Conservation (phyloP, 768 basidiomycete species). For the Pleurotus djamor region DNA sequence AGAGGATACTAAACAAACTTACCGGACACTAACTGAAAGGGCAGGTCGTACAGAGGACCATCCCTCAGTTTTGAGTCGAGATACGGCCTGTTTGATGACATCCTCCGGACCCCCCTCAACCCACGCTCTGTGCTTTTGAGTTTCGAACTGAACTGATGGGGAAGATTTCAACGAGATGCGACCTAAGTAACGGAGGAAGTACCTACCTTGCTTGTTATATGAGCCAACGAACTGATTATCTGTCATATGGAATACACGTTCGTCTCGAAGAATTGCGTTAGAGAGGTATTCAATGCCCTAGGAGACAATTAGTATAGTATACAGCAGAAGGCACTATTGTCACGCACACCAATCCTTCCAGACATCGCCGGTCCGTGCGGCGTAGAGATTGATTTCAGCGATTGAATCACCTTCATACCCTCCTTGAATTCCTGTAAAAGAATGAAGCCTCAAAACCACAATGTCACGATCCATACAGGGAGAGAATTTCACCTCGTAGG, state of each 20-base stretch:
- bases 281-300: constrained; percentile 28
- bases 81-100: not conserved
- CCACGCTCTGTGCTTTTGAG: not conserved
- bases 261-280: constrained; percentile 36
- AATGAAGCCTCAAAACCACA: not conserved
- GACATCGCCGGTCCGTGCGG: not conserved
- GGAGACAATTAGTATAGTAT: not conserved
- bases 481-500: constrained; percentile 22
- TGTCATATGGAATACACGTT: not conserved
- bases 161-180: not conserved
- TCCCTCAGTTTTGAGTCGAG: not conserved
- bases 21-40: constrained; percentile 2
- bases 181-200: too few relatives aligned
- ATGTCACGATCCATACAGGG: not conserved
- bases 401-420: constrained; percentile 23
- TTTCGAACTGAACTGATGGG: not conserved
- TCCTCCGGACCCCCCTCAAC: not conserved
- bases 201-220: not conserved
- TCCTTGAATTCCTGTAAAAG: constrained; percentile 24
- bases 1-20: not conserved
- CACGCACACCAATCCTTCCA: not conserved
- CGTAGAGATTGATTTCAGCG: constrained; percentile 5
- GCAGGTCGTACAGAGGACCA: constrained; percentile 4
- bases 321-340: not conserved
- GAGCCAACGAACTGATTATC: not conserved